A percentile compares a stretch with the other conserved stretches of the same genome.
Conservation (phyloP, 768 basidiomycete genomes). For the Ramaria rubella region DNA sequence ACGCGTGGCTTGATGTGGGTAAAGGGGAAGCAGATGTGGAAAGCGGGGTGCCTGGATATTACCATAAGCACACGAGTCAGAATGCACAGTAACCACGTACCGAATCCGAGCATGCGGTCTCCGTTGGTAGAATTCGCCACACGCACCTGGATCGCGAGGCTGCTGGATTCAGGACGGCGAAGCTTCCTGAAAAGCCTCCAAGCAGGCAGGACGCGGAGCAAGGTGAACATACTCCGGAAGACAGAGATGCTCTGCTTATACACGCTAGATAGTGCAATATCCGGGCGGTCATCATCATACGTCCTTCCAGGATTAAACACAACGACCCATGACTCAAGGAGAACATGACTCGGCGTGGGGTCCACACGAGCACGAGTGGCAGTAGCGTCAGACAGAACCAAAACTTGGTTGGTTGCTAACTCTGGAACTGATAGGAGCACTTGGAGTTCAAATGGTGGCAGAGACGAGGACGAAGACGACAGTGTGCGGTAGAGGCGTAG, state of each 20-base stretch:
- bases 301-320: conserved; percentile 28
- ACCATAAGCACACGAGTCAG: conserved; percentile 9
- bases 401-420: conserved; percentile 58
- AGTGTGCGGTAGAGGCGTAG: conserved; percentile 57
- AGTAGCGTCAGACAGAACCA: conserved; percentile 56
- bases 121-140: conserved; percentile 20
- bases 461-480: conserved; percentile 33
- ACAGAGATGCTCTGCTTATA: conserved; percentile 83
- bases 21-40: conserved; percentile 21
- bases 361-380: conserved; percentile 54
- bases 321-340: conserved; percentile 69
- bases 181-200: conserved; percentile 68
- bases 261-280: conserved; percentile 64
- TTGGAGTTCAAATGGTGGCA: conserved; percentile 55
- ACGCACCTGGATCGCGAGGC: conserved; percentile 43
- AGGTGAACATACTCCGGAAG: conserved; percentile 68
- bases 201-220: conserved; percentile 67
- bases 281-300: conserved; percentile 20
- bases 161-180: conserved; percentile 38
- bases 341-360: conserved; percentile 59
- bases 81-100: background rate
- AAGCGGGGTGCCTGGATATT: conserved; percentile 3
- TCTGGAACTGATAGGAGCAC: conserved; percentile 69
- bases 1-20: conserved; percentile 48
- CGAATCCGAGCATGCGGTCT: conserved; percentile 16